Evolutionary conservation across 345 rosid species (phyloP).

Genomic region (Syzygium aromaticum): DNA sequence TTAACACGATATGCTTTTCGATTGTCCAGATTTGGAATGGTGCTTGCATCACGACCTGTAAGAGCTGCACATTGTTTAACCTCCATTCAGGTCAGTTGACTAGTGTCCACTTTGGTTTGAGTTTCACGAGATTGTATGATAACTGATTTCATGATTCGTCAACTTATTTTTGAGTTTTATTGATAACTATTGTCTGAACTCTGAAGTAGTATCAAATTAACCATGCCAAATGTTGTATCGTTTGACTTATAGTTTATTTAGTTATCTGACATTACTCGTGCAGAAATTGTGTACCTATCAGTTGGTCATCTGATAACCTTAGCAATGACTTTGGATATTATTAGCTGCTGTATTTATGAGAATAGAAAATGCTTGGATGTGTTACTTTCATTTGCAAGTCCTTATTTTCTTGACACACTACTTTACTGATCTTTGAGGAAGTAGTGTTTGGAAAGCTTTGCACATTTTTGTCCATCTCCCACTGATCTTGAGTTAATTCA

Average conservation of each 20-base stretch:
- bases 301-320: background rate
- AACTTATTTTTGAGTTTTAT: background rate
- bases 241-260: background rate
- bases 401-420: background rate
- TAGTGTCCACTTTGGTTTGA: background rate
- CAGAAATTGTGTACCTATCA: background rate
- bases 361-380: background rate
- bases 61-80: slow-evolving; percentile 98
- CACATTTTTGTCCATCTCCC: background rate
- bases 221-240: background rate
- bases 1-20: background rate
- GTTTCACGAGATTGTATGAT: background rate
- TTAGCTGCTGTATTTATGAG: background rate
- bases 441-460: background rate
- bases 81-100: slow-evolving; percentile 70
- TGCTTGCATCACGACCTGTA: slow-evolving; percentile 77
- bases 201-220: background rate
- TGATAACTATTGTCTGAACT: background rate
- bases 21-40: slow-evolving; percentile 62
- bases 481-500: background rate
- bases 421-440: background rate
- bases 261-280: background rate
- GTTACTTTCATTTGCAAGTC: background rate
- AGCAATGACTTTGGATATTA: background rate
- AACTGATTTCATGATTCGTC: background rate